Evolutionary conservation across 495 filamentous ascomycete species (phyloP).

Genomic region (Daldinia vernicosa): DNA sequence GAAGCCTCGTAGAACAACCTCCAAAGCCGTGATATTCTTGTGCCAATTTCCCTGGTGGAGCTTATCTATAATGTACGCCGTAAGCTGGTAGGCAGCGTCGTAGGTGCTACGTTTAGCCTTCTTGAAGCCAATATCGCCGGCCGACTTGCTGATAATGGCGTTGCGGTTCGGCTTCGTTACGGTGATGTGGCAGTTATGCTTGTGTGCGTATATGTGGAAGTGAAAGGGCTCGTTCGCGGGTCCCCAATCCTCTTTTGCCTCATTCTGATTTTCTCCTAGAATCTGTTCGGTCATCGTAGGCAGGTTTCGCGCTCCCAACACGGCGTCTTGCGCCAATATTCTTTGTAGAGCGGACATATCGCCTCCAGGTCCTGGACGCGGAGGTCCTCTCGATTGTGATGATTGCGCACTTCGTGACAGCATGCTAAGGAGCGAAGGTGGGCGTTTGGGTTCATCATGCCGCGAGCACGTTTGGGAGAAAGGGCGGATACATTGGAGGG

Average conservation of each 20-base stretch:
- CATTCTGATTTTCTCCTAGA: conserved; percentile 18
- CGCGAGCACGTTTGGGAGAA: conserved; percentile 53
- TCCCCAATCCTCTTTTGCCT: conserved; percentile 36
- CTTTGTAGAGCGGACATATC: conserved; percentile 13
- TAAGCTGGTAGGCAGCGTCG: conserved; percentile 93
- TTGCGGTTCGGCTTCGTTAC: conserved; percentile 81
- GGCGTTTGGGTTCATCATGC: conserved; percentile 7
- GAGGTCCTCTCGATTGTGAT: conserved; percentile 12
- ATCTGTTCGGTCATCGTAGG: conserved; percentile 26
- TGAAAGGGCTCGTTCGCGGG: conserved; percentile 68
- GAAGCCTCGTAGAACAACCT: conserved; percentile 84
- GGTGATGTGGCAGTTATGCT: conserved; percentile 94
- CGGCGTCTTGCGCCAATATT: conserved; percentile 27
- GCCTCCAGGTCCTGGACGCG: background rate
- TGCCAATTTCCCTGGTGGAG: conserved; percentile 77
- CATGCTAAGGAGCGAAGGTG: conserved; percentile 10
- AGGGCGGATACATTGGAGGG: conserved; percentile 49
- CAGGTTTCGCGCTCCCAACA: conserved; percentile 37
- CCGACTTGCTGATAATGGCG: conserved; percentile 75
- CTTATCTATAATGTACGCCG: conserved; percentile 76
- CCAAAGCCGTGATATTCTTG: conserved; percentile 69
- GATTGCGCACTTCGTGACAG: background rate
- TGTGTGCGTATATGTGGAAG: conserved; percentile 84
- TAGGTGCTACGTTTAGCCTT: conserved; percentile 80
- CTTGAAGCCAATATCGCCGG: conserved; percentile 86